A percentile compares a stretch with the other conserved stretches of the same genome.
Conservation (phyloP, 140 eudicot species). For the Senecio squalidus region DNA sequence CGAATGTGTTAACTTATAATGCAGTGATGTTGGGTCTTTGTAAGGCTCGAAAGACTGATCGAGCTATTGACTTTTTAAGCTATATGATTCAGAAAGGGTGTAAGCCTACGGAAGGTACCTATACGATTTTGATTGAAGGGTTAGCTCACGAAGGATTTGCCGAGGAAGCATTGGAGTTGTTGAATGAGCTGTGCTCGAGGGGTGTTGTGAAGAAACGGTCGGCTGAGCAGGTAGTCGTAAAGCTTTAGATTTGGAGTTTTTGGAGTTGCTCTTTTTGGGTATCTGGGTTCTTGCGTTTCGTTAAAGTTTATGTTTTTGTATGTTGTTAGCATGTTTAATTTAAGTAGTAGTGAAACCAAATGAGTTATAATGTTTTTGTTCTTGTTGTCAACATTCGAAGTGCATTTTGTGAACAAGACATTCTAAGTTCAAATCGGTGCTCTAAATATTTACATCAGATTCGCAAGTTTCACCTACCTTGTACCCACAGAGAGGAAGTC, state of each 20-base stretch:
- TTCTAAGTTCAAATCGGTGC: not conserved
- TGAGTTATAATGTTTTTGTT: constrained; percentile 2
- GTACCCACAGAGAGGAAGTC: no score
- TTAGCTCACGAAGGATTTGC: constrained; percentile 64
- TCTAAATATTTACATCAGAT: no score
- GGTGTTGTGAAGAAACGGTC: constrained; percentile 63
- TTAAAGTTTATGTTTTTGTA: constrained; percentile 2
- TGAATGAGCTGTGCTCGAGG: constrained; percentile 60
- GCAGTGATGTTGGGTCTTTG: constrained; percentile 73
- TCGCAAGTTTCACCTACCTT: no score
- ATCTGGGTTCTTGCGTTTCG: not conserved
- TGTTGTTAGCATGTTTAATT: constrained; percentile 6
- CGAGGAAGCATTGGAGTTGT: constrained; percentile 59
- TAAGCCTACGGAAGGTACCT: constrained; percentile 72
- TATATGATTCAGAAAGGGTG: constrained; percentile 68
- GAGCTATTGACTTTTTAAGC: constrained; percentile 71
- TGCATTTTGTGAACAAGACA: constrained; percentile 11
- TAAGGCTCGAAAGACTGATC: constrained; percentile 69
- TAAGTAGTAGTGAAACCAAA: constrained; percentile 1
- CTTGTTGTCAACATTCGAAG: not conserved
- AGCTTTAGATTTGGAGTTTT: constrained; percentile 20
- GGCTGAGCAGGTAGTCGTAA: constrained; percentile 54
- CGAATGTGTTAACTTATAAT: constrained; percentile 63
- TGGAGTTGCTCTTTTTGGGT: not conserved
- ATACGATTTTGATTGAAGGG: constrained; percentile 75